Evolutionary conservation across 108 stramenopile species (phyloP).

Genomic region (Phaeodactylum tricornutum): DNA sequence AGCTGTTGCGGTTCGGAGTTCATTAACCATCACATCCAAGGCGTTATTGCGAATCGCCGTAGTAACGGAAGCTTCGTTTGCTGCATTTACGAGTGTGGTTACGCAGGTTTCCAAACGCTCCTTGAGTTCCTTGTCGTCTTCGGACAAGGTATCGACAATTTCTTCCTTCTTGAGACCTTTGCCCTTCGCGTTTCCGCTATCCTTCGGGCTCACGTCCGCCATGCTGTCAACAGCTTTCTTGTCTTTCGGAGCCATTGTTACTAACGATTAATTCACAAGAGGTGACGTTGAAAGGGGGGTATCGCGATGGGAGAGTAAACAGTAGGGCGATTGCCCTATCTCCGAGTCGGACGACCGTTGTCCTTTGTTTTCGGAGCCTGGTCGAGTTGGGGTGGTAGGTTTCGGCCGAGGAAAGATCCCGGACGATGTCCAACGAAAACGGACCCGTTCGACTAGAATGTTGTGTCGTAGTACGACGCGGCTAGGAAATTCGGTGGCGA

Average conservation of each 20-base stretch:
- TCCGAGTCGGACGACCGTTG: background rate
- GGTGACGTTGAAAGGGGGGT: background rate
- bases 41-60: slow-evolving; percentile 68
- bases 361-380: too few species aligned
- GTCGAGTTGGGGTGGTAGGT: background rate
- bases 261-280: background rate
- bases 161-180: too few species aligned
- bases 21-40: slow-evolving; percentile 82
- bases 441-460: background rate
- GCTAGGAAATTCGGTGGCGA: background rate
- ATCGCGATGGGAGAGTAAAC: background rate
- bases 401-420: background rate
- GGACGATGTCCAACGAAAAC: slow-evolving; percentile 3
- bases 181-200: too few species aligned
- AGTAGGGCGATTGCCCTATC: background rate
- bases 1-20: slow-evolving; percentile 83
- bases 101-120: slow-evolving; percentile 85
- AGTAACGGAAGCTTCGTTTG: slow-evolving; percentile 61
- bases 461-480: background rate
- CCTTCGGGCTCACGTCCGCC: background rate
- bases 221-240: slow-evolving; percentile 3
- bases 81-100: slow-evolving; percentile 58
- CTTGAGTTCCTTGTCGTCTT: slow-evolving; percentile 78
- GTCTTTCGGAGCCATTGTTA: slow-evolving; percentile 37
- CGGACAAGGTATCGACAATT: slow-evolving; percentile 59